Percentiles rank a stretch among this genome's conserved stretches.
phyloP scores from a whole-genome alignment of 257 asterid genomes.

The Primulina eburnea region DNA sequence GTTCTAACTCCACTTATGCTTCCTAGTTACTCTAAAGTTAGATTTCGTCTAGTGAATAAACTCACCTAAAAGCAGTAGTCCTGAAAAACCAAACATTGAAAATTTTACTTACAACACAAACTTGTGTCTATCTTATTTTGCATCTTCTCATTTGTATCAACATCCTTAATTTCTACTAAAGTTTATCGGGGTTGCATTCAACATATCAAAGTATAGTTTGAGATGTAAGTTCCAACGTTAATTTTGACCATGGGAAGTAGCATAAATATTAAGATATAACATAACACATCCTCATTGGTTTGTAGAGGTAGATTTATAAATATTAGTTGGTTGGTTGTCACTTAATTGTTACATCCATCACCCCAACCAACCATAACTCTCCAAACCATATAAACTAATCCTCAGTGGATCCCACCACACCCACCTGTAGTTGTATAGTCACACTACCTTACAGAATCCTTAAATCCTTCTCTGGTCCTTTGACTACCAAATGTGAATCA shows the following conservation, averaged over 20 bases:
- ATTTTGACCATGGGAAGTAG: background rate
- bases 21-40: background rate
- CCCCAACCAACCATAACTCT: slow-evolving; percentile 35
- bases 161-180: background rate
- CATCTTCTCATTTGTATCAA: background rate
- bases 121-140: background rate
- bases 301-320: slow-evolving; percentile 16
- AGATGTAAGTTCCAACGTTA: background rate
- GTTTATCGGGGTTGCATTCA: background rate
- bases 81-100: background rate
- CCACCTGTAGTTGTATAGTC: slow-evolving; percentile 63
- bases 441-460: slow-evolving; percentile 39
- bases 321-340: slow-evolving; percentile 22
- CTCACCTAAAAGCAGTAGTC: background rate
- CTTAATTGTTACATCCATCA: slow-evolving; percentile 35
- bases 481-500: slow-evolving; percentile 41
- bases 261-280: background rate
- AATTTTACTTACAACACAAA: background rate
- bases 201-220: too few relatives aligned
- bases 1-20: background rate
- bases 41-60: background rate
- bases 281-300: slow-evolving; percentile 19
- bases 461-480: slow-evolving; percentile 38
- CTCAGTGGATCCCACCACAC: slow-evolving; percentile 48
- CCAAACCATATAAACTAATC: slow-evolving; percentile 43